A percentile compares a stretch with the other conserved stretches of the same genome.
These are phyloP conservation scores for Claviceps africana DNA, from an alignment of 2,329 filamentous ascomycete genomes.

Conservation along the genomic window DNA sequence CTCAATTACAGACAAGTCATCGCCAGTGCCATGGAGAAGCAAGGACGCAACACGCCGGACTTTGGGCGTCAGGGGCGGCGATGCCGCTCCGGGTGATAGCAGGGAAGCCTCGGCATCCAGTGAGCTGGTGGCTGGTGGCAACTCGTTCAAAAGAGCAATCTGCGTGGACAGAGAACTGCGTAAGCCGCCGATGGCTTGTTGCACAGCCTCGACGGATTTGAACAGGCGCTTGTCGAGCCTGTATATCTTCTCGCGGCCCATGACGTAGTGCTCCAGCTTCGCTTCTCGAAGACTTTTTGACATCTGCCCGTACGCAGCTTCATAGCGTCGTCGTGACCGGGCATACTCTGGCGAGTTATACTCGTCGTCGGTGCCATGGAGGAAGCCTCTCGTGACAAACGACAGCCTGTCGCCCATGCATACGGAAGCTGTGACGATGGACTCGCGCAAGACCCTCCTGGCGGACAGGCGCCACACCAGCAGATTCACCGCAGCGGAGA, in stretches of 20 bases:
- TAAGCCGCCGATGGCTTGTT: conserved; percentile 80
- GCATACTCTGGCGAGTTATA: conserved; percentile 53
- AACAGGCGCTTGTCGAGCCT: conserved; percentile 65
- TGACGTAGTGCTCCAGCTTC: conserved; percentile 74
- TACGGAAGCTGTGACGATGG: conserved; percentile 57
- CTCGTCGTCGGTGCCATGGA: conserved; percentile 70
- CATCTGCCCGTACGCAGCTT: conserved; percentile 53
- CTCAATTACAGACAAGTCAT: conserved; percentile 46
- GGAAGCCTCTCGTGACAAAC: conserved; percentile 67
- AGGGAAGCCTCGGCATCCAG: not conserved
- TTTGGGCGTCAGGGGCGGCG: conserved; percentile 11
- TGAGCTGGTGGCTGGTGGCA: conserved; percentile 11
- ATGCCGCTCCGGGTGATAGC: conserved; percentile 8
- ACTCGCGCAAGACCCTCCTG: conserved; percentile 55
- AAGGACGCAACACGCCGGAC: conserved; percentile 16
- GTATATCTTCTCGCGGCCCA: conserved; percentile 69
- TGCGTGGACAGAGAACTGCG: conserved; percentile 82
- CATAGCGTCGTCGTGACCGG: conserved; percentile 48
- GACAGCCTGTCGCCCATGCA: conserved; percentile 70
- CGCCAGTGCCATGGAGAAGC: conserved; percentile 26
- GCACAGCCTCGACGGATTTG: conserved; percentile 69
- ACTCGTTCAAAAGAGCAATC: conserved; percentile 66
- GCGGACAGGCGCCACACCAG: conserved; percentile 68
- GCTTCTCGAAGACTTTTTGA: conserved; percentile 70
- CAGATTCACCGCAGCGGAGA: conserved; percentile 61